Evolutionary conservation across 768 basidiomycete genomes (phyloP).

Genomic region (Chalciporus pseudorubinellus): DNA sequence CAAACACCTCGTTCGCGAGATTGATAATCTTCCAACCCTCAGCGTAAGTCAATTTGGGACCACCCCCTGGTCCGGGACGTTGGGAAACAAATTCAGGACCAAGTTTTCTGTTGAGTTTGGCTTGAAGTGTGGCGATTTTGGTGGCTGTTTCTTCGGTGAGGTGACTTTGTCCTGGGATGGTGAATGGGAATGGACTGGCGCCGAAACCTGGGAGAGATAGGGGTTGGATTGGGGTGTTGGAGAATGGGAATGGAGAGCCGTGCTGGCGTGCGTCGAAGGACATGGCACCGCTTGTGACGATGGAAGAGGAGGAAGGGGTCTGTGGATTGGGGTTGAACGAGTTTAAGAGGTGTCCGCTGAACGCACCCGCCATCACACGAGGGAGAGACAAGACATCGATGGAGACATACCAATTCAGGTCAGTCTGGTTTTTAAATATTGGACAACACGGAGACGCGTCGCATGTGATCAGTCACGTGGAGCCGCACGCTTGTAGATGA

Average conservation of each 20-base stretch:
- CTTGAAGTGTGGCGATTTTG: conserved; percentile 72
- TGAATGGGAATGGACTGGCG: background rate
- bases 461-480: background rate
- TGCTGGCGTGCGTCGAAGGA: conserved; percentile 63
- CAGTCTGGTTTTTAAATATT: background rate
- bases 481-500: too few relatives aligned
- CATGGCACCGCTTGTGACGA: conserved; percentile 53
- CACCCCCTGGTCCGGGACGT: conserved; percentile 83
- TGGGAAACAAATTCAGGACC: conserved; percentile 94
- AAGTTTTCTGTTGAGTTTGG: conserved; percentile 80
- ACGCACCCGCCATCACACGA: conserved; percentile 53
- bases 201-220: conserved; percentile 1
- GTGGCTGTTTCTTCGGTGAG: conserved; percentile 61
- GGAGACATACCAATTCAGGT: background rate
- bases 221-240: conserved; percentile 1
- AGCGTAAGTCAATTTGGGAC: conserved; percentile 86
- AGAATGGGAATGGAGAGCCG: conserved; percentile 27
- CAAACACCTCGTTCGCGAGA: conserved; percentile 97
- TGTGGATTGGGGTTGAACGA: conserved; percentile 33
- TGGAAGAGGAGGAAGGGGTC: conserved; percentile 24
- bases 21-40: conserved; percentile 99
- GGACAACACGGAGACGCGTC: background rate
- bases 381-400: conserved; percentile 8
- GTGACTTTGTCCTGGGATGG: conserved; percentile 3
- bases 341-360: conserved; percentile 58